Base-by-base conservation (phyloP, 441 rosid species). In the Adansonia grandidieri region DNA sequence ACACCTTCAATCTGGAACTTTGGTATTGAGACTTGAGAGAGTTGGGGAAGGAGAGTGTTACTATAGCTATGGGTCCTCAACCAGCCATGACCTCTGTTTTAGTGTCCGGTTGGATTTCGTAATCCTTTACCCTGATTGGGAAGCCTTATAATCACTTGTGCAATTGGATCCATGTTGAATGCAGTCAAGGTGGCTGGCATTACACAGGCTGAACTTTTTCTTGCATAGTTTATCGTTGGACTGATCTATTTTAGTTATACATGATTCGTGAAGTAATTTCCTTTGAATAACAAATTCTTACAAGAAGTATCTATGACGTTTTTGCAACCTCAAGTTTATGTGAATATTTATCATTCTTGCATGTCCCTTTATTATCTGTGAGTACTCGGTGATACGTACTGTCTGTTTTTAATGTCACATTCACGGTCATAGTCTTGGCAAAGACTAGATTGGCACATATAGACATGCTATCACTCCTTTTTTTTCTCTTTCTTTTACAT, bases 101-200 rank as follows among this genome's bases (percentile, higher is more conserved):
- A 45, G 28, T 20, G 3, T 68, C 19, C 6, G 1, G 42, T 24
- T 37, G n/a, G 3, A 6, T 66, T 24, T 68, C 72, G 44, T 66
- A 68, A 47, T 45, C 73, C 5, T 68, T 45, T 11, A 42, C 56
- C 73, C 56, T 48, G 57, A 48, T 72, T 72, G 24, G 17, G 64
- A 60, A 56, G 28, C 50, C 64, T 54, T 54, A 71, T n/a, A 54
- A 54, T 71, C 75, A 37, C n/a, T n/a, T 37, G 5, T 71, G n/a
- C 32, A 9, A 13, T 71, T 17, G 28, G 48, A 71, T 9, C 63
- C 22, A 5, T 9, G 20, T 71, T 11, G 15, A 71, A 71, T 28
- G 63, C 24, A 10, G 19, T 42, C 63, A 9, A 19, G 48, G 19
- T 53, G 24, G 62, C 75, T 28, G 62, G 15, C 60, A 53, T 57